Evolutionary conservation across 2,329 filamentous ascomycete species (phyloP).

Genomic region (Pseudocercospora fijiensis): DNA sequence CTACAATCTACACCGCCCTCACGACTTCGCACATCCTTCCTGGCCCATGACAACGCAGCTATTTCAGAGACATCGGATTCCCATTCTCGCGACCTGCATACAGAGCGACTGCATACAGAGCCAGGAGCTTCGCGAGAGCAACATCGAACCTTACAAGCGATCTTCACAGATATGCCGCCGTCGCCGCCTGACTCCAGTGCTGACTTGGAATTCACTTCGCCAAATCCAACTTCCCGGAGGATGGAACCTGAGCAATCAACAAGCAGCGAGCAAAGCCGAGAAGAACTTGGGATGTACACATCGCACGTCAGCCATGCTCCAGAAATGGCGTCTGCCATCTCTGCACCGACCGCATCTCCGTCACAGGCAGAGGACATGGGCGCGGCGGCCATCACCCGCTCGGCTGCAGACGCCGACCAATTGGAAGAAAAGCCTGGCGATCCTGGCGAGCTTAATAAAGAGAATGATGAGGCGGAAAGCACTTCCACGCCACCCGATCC

Average conservation of each 20-base stretch:
- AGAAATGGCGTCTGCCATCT: neutral
- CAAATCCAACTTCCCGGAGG: constrained; percentile 7
- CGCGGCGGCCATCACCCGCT: constrained; percentile 5
- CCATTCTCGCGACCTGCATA: constrained; percentile 1
- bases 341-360: neutral
- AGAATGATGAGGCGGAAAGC: constrained; percentile 12
- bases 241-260: constrained; percentile 5
- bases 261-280: neutral
- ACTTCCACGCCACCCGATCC: constrained; percentile 1
- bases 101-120: neutral
- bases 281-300: neutral
- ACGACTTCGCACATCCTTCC: constrained; percentile 32
- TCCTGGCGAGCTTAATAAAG: neutral
- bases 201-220: constrained; percentile 28
- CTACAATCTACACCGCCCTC: constrained; percentile 47
- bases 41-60: constrained; percentile 26
- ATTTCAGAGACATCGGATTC: constrained; percentile 5
- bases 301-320: neutral
- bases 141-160: constrained; percentile 31
- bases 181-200: constrained; percentile 39
- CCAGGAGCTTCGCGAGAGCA: constrained; percentile 13
- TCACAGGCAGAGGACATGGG: neutral
- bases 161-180: constrained; percentile 38
- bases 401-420: constrained; percentile 11
- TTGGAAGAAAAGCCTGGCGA: constrained; percentile 14